Percentiles rank a stretch among this genome's conserved stretches.
Conservation (phyloP, 257 asterid species). For the Handroanthus guayacan region DNA sequence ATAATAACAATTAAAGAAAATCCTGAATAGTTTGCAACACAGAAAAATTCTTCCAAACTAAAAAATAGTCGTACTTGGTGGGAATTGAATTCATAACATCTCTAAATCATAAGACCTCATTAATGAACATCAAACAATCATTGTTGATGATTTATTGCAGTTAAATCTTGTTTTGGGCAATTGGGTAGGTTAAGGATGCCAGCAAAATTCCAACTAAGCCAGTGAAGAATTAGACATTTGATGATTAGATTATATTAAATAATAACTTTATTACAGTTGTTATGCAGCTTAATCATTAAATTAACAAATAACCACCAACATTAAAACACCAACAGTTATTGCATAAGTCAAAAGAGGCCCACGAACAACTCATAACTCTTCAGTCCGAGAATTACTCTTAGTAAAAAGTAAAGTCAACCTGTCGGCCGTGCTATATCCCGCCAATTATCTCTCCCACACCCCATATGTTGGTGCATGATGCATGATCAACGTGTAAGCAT, state of each 20-base stretch:
- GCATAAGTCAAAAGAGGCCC: conserved; percentile 27
- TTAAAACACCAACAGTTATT: conserved; percentile 22
- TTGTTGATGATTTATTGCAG: neutral
- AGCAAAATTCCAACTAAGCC: conserved; percentile 32
- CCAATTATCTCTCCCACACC: conserved; percentile 10
- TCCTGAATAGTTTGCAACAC: too few relatives aligned
- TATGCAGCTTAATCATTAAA: conserved; percentile 29
- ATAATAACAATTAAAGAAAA: too few relatives aligned
- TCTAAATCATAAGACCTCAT: too few relatives aligned
- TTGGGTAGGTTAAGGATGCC: conserved; percentile 27
- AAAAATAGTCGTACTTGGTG: too few relatives aligned
- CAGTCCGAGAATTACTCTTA: neutral
- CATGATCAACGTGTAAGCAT: too few relatives aligned
- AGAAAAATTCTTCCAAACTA: too few relatives aligned
- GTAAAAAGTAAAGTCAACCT: neutral
- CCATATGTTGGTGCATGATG: neutral
- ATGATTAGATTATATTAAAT: conserved; percentile 17
- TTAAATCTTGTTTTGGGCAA: neutral
- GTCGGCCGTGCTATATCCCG: neutral
- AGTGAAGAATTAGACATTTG: neutral
- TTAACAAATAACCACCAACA: conserved; percentile 36
- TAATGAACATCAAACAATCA: neutral
- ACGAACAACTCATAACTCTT: neutral
- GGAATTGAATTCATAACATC: too few relatives aligned
- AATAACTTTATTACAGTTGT: conserved; percentile 23